Conservation (phyloP, 2,329 filamentous ascomycete species). For the Aspergillus piperis region DNA sequence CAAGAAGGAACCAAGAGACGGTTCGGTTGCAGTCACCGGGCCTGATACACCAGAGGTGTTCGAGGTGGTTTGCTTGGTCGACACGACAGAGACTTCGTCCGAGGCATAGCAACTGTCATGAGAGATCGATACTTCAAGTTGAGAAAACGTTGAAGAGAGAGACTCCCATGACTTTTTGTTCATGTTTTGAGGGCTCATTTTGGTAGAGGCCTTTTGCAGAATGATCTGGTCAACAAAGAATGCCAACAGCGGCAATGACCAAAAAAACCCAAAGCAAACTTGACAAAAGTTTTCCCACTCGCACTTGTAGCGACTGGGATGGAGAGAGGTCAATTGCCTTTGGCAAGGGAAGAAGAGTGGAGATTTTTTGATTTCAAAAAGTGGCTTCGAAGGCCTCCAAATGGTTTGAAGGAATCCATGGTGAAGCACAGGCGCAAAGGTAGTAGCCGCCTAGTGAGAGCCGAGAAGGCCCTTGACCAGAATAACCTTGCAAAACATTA, state of each 20-base stretch:
- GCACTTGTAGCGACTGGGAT: conserved; percentile 8
- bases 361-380: conserved; percentile 14
- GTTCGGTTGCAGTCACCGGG: conserved; percentile 22
- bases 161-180: conserved; percentile 40
- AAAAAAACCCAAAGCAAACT: neutral
- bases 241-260: neutral
- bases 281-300: conserved; percentile 2
- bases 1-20: conserved; percentile 28
- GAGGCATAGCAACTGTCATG: conserved; percentile 45
- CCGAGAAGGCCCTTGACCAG: conserved; percentile 29
- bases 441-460: conserved; percentile 30
- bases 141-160: conserved; percentile 38
- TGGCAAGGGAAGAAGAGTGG: conserved; percentile 9
- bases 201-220: conserved; percentile 6
- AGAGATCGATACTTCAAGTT: conserved; percentile 40
- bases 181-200: conserved; percentile 30
- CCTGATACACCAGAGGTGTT: conserved; percentile 26
- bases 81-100: conserved; percentile 39
- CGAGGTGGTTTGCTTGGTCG: conserved; percentile 28
- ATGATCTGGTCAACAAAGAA: neutral
- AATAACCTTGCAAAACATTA: conserved; percentile 29
- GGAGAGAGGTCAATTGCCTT: neutral
- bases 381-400: conserved; percentile 37
- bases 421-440: conserved; percentile 27
- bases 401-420: conserved; percentile 33